Evolutionary conservation across 352 stramenopile genomes (phyloP), one percentile per base, ranked within the genome.

Genomic region (Phytophthora tentaculata): DNA sequence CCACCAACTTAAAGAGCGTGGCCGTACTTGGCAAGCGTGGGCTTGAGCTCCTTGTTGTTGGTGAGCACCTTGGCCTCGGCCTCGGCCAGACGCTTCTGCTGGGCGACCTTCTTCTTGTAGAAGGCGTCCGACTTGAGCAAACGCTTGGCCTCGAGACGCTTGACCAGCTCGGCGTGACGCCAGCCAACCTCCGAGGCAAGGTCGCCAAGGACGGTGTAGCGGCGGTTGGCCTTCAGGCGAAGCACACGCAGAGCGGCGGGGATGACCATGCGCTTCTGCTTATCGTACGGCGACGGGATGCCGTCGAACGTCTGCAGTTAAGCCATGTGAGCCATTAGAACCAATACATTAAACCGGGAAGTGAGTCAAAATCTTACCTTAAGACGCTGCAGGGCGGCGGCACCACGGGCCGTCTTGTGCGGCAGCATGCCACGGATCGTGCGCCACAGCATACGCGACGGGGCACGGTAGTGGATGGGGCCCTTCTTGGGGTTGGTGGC

Each of bases 241-340:
- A 99, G 79, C 54, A 97, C 90, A 66, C 88, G 86, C 71, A 99
- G 93, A 48, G 98, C 98, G 47, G 97, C 95, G 28, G 97, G 97
- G 62, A 99, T 94, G 37, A 99, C 97, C 83, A 99, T 97, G 47
- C 97, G 90, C 95, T 99, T 99, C 87, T 98, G 91, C 89, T 99
- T 99, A 86, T 99, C 96, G 81, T 98, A 99, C 53, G 96, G 97
- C 61, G 96, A 89, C 60, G 98, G 98, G 68, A 99, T 98, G 77
- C 98, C 98, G 74, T 99, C 98, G 73, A 99, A 99, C 61, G 95
- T 95, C 80, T 98, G 23, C 10, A 48, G 62, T 8, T 6, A 53
- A 72, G 22, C 3, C 10, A 5, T 14, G n/a, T 54, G 49, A 64
- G 56, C 20, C 20, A 51, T 12, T 5, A 12, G 28, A 13, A 20